These are phyloP conservation scores for Avena eriantha DNA, from an alignment of 176 grass and related monocot species.

Conservation along the genomic window DNA sequence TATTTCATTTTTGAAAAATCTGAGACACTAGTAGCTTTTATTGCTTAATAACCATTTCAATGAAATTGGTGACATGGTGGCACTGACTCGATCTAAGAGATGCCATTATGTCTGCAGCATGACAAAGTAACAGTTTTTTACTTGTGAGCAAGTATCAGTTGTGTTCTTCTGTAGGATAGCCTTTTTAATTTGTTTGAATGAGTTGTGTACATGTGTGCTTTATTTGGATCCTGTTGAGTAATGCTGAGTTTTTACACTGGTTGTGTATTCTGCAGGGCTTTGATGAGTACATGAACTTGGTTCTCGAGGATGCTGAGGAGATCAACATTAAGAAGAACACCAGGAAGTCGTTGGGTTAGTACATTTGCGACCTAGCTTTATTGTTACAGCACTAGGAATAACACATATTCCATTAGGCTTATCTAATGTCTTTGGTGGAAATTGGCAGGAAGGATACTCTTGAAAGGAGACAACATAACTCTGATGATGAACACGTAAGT, in stretches of 20 bases:
- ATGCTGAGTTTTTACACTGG: not conserved
- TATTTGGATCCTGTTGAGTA: not conserved
- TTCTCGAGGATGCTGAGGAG: conserved; percentile 95
- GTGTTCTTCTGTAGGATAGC: not conserved
- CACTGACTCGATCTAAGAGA: not conserved
- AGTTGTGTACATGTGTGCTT: not conserved
- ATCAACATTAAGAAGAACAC: conserved; percentile 86
- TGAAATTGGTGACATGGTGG: not conserved
- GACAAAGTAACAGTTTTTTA: not conserved
- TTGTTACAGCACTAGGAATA: not conserved
- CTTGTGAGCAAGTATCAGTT: not conserved
- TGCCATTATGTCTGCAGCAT: not conserved
- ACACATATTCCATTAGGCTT: conserved; percentile 1
- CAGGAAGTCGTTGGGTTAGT: conserved; percentile 76
- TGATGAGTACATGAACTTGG: conserved; percentile 99
- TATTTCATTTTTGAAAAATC: not conserved
- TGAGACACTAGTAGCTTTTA: not conserved
- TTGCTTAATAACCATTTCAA: not conserved
- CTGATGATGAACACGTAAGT: conserved; percentile 95
- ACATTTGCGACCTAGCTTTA: not conserved
- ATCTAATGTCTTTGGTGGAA: not conserved
- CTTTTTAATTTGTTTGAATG: conserved; percentile 5
- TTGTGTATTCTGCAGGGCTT: conserved; percentile 63
- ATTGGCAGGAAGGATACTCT: conserved; percentile 79
- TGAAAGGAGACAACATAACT: conserved; percentile 98